Base-by-base conservation (phyloP, 495 filamentous ascomycete species). In the Antarctomyces pellizariae region DNA sequence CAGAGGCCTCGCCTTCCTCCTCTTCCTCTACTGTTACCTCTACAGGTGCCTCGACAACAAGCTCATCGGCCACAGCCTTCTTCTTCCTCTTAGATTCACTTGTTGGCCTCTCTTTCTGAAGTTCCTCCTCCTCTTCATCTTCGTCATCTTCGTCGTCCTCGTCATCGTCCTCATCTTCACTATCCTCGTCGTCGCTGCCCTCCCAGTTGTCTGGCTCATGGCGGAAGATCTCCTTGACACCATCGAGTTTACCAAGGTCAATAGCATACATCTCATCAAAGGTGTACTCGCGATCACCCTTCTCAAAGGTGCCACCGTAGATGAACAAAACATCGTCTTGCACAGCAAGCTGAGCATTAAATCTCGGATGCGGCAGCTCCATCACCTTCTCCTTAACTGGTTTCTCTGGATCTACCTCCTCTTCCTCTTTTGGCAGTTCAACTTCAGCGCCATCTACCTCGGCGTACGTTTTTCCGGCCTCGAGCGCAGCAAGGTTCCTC, bases 211-310 rank as follows among this genome's bases (percentile, higher is more conserved):
- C 73, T 9, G 78, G 67, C 42, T 84, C 75, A 22, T 74, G 54
- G 39, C 64, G 74, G 50, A 83, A 97, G 24, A 86, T 60, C 44
- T 89, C 72, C 48, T 75, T 76, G 35, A 83, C 76, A 7, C 86
- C 86, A 42, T 95, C 83, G 31, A 95, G 52, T 46, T 83, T 89
- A 26, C 71, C 80, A 18, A 95, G 58, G 43, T 95, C 79, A 36
- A 95, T 70, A 6, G 77, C 72, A 43, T 78, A 84, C 57, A 93
- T 57, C 39, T 95, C 84, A 43, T 92, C 80, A 48, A 90, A 89
- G 1, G 75, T 91, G 39, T 74, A 91, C 45, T 97, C 86, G 10
- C 75, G 64, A 41, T 95, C 86, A 12, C 75, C 83, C 47, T 84
- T 82, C 42, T 97, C 86, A 38, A 75, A 91, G 0, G 80, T 97